phyloP scores from a whole-genome alignment of 176 grass and related monocot genomes.

The Pharus latifolius region DNA sequence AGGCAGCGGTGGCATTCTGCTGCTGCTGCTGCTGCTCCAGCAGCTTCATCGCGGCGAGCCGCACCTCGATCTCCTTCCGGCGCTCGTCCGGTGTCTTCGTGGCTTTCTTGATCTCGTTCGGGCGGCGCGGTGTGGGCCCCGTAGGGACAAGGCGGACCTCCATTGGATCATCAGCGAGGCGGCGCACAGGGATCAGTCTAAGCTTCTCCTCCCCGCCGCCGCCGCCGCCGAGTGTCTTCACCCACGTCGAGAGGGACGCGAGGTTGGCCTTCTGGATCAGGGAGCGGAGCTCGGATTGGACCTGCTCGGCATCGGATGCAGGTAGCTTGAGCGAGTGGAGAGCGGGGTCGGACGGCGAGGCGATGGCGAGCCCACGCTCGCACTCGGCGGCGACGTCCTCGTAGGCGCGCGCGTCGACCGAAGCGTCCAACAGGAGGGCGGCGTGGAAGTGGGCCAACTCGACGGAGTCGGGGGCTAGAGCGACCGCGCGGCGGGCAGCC shows the following conservation, averaged over 20 bases:
- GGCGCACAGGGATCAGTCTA: slow-evolving; percentile 53
- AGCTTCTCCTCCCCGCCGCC: slow-evolving; percentile 54
- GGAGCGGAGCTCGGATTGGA: slow-evolving; percentile 51
- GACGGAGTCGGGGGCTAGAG: slow-evolving; percentile 64
- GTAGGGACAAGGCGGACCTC: slow-evolving; percentile 59
- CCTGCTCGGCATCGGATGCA: slow-evolving; percentile 34
- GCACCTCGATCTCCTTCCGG: slow-evolving; percentile 93
- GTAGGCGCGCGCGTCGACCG: slow-evolving; percentile 37
- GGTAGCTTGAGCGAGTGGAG: slow-evolving; percentile 53
- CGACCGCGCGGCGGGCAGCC: slow-evolving; percentile 38
- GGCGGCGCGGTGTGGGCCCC: slow-evolving; percentile 32
- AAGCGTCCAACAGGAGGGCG: slow-evolving; percentile 44
- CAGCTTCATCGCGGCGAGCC: slow-evolving; percentile 50
- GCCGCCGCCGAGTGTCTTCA: slow-evolving; percentile 63
- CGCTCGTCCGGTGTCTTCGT: slow-evolving; percentile 78
- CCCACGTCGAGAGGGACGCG: slow-evolving; percentile 76
- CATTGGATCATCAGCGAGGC: slow-evolving; percentile 41
- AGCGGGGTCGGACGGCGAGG: slow-evolving; percentile 39
- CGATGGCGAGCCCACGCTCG: slow-evolving; percentile 54
- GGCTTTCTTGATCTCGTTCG: slow-evolving; percentile 90
- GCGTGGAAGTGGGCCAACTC: slow-evolving; percentile 85
- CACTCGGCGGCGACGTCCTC: slow-evolving; percentile 68
- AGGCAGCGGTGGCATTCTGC: background rate
- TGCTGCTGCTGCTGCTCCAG: slow-evolving; percentile 57
- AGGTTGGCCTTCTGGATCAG: slow-evolving; percentile 79